Percentiles rank a stretch among this genome's conserved stretches.
Evolutionary conservation across 2,329 filamentous ascomycete genomes (phyloP).

Genomic region (Cytospora chrysosperma): DNA sequence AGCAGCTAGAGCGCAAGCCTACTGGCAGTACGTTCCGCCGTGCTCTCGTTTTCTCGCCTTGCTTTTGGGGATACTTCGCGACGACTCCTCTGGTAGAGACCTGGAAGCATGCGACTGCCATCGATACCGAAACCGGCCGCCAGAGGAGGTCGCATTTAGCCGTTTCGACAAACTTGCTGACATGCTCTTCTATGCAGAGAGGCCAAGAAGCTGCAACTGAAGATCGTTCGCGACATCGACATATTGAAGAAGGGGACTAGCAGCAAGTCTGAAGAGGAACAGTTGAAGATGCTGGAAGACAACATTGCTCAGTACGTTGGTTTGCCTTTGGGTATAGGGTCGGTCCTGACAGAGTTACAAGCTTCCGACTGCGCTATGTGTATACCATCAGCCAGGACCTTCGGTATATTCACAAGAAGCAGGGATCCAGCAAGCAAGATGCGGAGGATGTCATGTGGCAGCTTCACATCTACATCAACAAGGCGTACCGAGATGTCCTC

Average conservation of each 20-base stretch:
- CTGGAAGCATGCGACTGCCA: neutral
- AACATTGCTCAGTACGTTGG: constrained; percentile 34
- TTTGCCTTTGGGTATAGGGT: neutral
- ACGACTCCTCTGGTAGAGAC: neutral
- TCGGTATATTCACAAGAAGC: constrained; percentile 42
- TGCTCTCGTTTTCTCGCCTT: neutral
- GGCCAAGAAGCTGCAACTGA: constrained; percentile 31
- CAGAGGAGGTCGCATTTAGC: neutral
- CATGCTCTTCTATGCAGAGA: constrained; percentile 18
- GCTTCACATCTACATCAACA: constrained; percentile 74
- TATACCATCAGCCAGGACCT: constrained; percentile 72
- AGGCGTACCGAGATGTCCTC: constrained; percentile 71
- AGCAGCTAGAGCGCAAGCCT: constrained; percentile 16
- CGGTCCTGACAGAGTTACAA: constrained; percentile 25
- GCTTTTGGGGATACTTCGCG: neutral
- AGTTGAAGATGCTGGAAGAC: constrained; percentile 34
- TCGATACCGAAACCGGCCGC: neutral
- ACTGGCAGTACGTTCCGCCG: constrained; percentile 22
- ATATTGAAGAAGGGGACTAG: constrained; percentile 32
- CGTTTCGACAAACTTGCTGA: constrained; percentile 1
- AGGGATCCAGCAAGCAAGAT: constrained; percentile 53
- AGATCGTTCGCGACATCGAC: constrained; percentile 27
- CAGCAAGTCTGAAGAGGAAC: constrained; percentile 25
- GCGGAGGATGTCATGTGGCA: constrained; percentile 76
- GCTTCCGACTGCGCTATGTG: constrained; percentile 65